These are phyloP conservation scores for Clitopilus hobsonii DNA, from an alignment of 768 basidiomycete species.

Conservation along the genomic window DNA sequence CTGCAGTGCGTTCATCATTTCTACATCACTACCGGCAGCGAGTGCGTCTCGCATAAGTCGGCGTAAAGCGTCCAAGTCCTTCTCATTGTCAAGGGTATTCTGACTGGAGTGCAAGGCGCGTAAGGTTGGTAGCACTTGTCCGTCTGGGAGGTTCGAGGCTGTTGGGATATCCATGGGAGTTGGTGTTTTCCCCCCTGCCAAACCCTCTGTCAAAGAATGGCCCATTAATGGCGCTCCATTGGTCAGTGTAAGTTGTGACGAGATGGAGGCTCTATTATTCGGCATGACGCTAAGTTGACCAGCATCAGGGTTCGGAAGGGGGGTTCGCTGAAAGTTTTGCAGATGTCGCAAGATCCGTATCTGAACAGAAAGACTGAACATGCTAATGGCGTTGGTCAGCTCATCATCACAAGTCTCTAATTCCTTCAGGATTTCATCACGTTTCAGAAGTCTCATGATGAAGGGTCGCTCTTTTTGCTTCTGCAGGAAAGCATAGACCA, in stretches of 20 bases:
- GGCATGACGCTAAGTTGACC: neutral
- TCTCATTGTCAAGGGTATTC: constrained; percentile 40
- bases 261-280: neutral
- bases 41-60: constrained; percentile 56
- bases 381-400: constrained; percentile 53
- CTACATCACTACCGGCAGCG: constrained; percentile 52
- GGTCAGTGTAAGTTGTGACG: constrained; percentile 7
- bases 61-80: constrained; percentile 53
- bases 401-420: constrained; percentile 47
- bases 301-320: neutral
- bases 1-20: constrained; percentile 60
- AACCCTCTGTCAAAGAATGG: neutral
- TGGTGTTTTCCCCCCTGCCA: no score
- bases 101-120: constrained; percentile 26
- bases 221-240: constrained; percentile 10
- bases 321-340: constrained; percentile 11
- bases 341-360: neutral
- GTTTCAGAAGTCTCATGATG: constrained; percentile 72
- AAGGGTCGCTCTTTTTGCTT: constrained; percentile 66
- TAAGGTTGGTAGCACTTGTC: constrained; percentile 18
- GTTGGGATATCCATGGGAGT: neutral
- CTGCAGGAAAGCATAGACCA: constrained; percentile 46
- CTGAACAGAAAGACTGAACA: constrained; percentile 35
- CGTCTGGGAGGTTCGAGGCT: constrained; percentile 4
- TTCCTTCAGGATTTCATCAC: constrained; percentile 58